Conservation (phyloP, 2,329 filamentous ascomycete species). For the Trichophyton schoenleinii region DNA sequence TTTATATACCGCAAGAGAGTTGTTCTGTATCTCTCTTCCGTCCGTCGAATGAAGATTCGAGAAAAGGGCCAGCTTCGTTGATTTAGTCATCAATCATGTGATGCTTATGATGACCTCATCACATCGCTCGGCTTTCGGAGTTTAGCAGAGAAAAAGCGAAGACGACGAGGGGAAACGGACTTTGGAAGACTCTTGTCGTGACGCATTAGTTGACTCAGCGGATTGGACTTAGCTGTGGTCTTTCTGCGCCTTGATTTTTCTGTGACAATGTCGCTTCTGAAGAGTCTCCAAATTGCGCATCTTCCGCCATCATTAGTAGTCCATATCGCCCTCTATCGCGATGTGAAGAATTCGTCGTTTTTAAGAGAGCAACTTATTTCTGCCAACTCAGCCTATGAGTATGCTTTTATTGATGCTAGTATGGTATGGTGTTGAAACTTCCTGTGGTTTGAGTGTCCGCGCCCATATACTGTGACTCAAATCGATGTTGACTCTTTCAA, state of each 20-base stretch:
- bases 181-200: not conserved
- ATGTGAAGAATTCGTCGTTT: constrained; percentile 64
- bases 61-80: constrained; percentile 17
- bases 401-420: constrained; percentile 80
- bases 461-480: constrained; percentile 9
- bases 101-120: not conserved
- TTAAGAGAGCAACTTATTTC: constrained; percentile 73
- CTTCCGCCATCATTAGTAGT: constrained; percentile 55
- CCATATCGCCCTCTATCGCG: constrained; percentile 61
- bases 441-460: not conserved
- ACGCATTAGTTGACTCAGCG: not conserved
- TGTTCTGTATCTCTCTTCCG: too few species aligned
- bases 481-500: constrained; percentile 1
- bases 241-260: not conserved
- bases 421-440: constrained; percentile 41
- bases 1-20: not conserved
- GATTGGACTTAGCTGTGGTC: not conserved
- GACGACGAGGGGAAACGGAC: not conserved
- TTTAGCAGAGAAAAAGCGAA: not conserved
- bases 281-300: constrained; percentile 63
- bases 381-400: constrained; percentile 76
- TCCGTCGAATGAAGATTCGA: constrained; percentile 26
- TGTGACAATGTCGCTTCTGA: constrained; percentile 34
- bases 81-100: constrained; percentile 7
- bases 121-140: not conserved